Base-by-base conservation (phyloP, 805 yeast species). In the Starmera caribaea region DNA sequence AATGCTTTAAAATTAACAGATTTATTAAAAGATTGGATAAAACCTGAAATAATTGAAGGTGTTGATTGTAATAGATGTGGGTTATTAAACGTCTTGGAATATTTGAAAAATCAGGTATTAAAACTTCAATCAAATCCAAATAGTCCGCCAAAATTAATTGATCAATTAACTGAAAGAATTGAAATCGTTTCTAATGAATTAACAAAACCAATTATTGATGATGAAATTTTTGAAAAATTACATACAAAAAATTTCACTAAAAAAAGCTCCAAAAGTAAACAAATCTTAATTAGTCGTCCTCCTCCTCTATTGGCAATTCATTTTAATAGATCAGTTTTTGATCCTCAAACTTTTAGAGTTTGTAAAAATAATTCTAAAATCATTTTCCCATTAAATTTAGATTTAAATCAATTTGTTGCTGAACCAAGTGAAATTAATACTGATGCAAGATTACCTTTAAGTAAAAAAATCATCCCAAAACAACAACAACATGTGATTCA, bases 31-130 rank as follows among this genome's bases (percentile, higher is more conserved):
- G 75, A 77, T 34, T 85, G 88, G 86, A 74, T 69, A 6, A 70
- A 74, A 41, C 85, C 89, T 32, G 98, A 90, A 55, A 75, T 83
- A 16, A 88, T 90, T 42, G 89, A 86, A 48, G 96, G 88, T 35
- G 98, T 90, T 30, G 90, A 88, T 59, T 90, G 98, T 65, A 87
- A 89, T 54, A 71, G 97, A 51, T 90, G 97, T 66, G 90, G 94
- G 3, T 66, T 90, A 47, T 58, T 59, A 26, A 79, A 78, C 42
- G 79, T 84, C 11, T 62, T 60, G 38, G 69, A 66, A n/a, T 76
- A 70, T 45, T 59, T 81, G 29, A 38, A 49, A 15, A 64, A 58
- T 13, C 71, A 71, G 45, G 41, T 62, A 30, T 40, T 53, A 17
- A 36, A 62, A 46, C 43, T 58, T 49, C 42, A 58, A 45, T 30